A percentile compares a stretch with the other conserved stretches of the same genome.
Evolutionary conservation across 2,329 filamentous ascomycete genomes (phyloP).

Genomic region (Aspergillus sp.): DNA sequence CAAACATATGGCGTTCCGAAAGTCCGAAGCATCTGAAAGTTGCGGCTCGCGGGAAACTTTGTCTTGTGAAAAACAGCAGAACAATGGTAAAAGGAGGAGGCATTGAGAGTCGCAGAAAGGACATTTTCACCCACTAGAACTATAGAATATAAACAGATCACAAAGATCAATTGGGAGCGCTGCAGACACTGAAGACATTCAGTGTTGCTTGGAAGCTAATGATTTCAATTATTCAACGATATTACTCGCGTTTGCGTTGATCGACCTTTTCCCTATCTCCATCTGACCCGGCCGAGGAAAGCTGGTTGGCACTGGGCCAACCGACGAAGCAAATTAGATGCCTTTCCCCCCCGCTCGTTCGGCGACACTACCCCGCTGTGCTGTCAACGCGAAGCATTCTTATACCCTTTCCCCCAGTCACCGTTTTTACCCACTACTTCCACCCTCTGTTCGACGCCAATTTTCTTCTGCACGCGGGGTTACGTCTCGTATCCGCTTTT

Average conservation of each 20-base stretch:
- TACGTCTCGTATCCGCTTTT: conserved; percentile 19
- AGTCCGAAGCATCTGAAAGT: not conserved
- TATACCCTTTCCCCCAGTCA: conserved; percentile 21
- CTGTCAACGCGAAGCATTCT: conserved; percentile 19
- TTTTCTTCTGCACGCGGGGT: conserved; percentile 19
- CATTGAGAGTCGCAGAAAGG: not conserved
- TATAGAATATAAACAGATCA: not conserved
- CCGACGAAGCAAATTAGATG: conserved; percentile 31
- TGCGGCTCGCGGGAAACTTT: conserved; percentile 8
- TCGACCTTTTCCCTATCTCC: conserved; percentile 19
- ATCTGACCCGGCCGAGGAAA: conserved; percentile 12
- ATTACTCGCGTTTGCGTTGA: conserved; percentile 6
- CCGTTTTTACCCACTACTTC: conserved; percentile 13
- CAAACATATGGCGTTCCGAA: not conserved
- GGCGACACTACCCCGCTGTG: conserved; percentile 29
- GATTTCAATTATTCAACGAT: conserved; percentile 11
- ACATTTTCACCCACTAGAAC: not conserved
- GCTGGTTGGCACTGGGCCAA: conserved; percentile 4
- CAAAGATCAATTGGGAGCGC: not conserved
- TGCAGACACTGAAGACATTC: not conserved
- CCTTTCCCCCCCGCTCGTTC: conserved; percentile 29
- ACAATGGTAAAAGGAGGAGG: not conserved
- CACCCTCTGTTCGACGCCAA: conserved; percentile 13
- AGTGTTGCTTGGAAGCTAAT: not conserved
- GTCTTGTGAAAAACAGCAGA: not conserved